phyloP scores from a whole-genome alignment of 768 basidiomycete genomes.

The Leccinum longicurvipes region DNA sequence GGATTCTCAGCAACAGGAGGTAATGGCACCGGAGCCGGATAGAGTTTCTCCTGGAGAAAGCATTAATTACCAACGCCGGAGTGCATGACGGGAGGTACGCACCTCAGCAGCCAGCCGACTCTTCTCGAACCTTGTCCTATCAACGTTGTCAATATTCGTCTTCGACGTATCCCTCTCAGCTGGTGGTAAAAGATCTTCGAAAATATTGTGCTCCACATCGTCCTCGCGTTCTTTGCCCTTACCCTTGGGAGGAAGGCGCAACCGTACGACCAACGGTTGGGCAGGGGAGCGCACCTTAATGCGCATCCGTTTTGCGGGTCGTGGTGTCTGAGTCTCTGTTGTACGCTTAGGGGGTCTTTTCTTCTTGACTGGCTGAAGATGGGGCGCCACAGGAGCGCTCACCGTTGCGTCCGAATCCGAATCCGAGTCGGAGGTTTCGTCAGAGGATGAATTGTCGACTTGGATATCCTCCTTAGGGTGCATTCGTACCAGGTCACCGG shows the following conservation, averaged over 20 bases:
- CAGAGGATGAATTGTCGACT: slow-evolving; percentile 33
- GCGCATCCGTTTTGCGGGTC: slow-evolving; percentile 46
- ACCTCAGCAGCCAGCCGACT: slow-evolving; percentile 77
- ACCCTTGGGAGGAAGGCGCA: slow-evolving; percentile 56
- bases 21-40: slow-evolving; percentile 40
- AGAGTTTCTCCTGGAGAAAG: slow-evolving; percentile 44
- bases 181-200: slow-evolving; percentile 74
- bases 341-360: slow-evolving; percentile 29
- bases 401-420: slow-evolving; percentile 26
- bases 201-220: slow-evolving; percentile 58
- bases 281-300: slow-evolving; percentile 36
- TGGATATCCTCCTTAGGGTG: slow-evolving; percentile 33
- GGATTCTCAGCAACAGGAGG: slow-evolving; percentile 29
- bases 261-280: slow-evolving; percentile 43
- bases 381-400: slow-evolving; percentile 12
- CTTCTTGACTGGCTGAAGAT: slow-evolving; percentile 23
- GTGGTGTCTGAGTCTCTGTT: slow-evolving; percentile 23
- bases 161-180: slow-evolving; percentile 71
- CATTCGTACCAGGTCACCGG: slow-evolving; percentile 24
- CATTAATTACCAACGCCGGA: slow-evolving; percentile 1
- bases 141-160: slow-evolving; percentile 56
- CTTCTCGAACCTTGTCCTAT: slow-evolving; percentile 71
- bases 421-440: slow-evolving; percentile 33
- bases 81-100: slow-evolving; percentile 18
- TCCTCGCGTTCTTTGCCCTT: slow-evolving; percentile 72